phyloP scores from a whole-genome alignment of 225 moss, liverwort and hornwort genomes.

The Pleurozium schreberi region DNA sequence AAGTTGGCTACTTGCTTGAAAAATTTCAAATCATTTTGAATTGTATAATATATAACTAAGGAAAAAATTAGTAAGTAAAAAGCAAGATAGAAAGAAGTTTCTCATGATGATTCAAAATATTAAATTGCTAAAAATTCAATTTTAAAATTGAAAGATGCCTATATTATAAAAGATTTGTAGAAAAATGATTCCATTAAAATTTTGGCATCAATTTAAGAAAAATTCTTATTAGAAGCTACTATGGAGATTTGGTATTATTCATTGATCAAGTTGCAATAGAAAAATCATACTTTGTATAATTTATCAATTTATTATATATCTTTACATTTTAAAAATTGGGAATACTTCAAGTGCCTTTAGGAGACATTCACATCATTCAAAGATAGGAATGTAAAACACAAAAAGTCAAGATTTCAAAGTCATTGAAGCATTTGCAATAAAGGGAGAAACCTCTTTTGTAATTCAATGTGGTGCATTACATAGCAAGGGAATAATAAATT shows the following conservation, averaged over 20 bases:
- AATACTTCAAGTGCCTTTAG: background rate
- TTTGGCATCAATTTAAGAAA: background rate
- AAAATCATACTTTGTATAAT: background rate
- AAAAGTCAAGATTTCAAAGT: background rate
- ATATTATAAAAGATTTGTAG: too few relatives aligned
- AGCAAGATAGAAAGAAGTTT: too few relatives aligned
- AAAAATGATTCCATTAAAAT: background rate
- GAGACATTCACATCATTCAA: background rate
- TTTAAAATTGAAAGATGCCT: too few relatives aligned
- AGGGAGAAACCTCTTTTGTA: rapidly evolving
- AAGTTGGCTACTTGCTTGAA: too few relatives aligned
- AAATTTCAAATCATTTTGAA: too few relatives aligned
- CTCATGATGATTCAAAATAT: too few relatives aligned
- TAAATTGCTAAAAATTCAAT: too few relatives aligned
- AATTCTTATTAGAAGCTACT: background rate
- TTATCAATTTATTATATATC: background rate
- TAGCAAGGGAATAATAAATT: rapidly evolving
- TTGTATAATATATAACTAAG: too few relatives aligned
- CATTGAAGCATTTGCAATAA: background rate
- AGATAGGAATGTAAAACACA: rapidly evolving
- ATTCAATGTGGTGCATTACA: background rate
- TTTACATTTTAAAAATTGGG: background rate
- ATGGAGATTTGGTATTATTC: rapidly evolving
- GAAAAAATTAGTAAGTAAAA: too few relatives aligned
- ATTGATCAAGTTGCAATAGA: background rate